A percentile compares a stretch with the other conserved stretches of the same genome.
Evolutionary conservation across 176 grass and related monocot genomes (phyloP).

Genomic region (Musa beccarii): DNA sequence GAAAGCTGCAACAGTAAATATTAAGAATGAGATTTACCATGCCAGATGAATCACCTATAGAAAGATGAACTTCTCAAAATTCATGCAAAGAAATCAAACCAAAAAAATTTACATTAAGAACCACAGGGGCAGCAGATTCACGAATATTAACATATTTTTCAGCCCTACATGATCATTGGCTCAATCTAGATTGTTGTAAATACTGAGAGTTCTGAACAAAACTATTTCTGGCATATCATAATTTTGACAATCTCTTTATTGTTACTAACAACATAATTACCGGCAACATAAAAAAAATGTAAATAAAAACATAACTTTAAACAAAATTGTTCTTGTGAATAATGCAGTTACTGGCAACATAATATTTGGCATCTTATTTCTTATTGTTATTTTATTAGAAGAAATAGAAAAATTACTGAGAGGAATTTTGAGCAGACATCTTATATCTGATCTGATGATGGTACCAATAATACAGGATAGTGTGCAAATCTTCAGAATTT

Average conservation of each 20-base stretch:
- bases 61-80: neutral
- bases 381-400: too few species aligned
- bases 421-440: too few species aligned
- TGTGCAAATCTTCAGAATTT: neutral
- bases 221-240: neutral
- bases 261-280: neutral
- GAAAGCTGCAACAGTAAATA: conserved; percentile 33
- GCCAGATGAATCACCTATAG: neutral
- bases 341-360: neutral
- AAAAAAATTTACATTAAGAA: too few species aligned
- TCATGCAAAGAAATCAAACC: neutral
- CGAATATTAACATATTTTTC: neutral
- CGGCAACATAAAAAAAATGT: neutral
- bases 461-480: neutral
- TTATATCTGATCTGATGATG: too few species aligned
- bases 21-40: neutral
- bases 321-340: too few species aligned
- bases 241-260: neutral
- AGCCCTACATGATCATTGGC: neutral
- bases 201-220: neutral
- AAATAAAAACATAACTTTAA: too few species aligned
- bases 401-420: too few species aligned
- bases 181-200: neutral
- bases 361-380: too few species aligned
- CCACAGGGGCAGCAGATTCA: neutral